Evolutionary conservation across 352 stramenopile species (phyloP).

Genomic region (Chrysophaeum taylorii): DNA sequence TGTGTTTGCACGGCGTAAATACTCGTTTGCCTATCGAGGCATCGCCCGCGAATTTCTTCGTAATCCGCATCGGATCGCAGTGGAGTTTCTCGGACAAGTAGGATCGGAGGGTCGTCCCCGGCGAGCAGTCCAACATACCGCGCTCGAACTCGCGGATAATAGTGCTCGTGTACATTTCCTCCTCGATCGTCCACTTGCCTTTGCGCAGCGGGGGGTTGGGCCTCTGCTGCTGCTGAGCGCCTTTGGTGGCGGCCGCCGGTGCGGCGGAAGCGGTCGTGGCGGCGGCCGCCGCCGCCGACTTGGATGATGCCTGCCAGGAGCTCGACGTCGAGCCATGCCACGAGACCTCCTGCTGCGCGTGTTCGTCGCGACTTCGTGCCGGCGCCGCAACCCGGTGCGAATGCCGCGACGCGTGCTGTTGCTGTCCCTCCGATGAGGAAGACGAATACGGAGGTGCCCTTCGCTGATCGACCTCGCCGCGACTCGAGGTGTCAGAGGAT

Average conservation of each 20-base stretch:
- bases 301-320: not conserved
- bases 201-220: conserved; percentile 35
- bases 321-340: not conserved
- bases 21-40: conserved; percentile 64
- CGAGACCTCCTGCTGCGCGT: not conserved
- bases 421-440: too few relatives aligned
- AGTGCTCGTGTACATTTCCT: conserved; percentile 61
- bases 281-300: not conserved
- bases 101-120: conserved; percentile 56
- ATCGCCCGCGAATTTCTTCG: conserved; percentile 73
- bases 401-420: too few relatives aligned
- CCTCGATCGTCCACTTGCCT: conserved; percentile 68
- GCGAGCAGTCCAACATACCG: conserved; percentile 51
- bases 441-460: too few relatives aligned
- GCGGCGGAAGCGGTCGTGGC: not conserved
- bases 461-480: too few relatives aligned
- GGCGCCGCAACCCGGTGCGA: too few relatives aligned
- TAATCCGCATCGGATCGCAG: conserved; percentile 76
- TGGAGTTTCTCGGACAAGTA: conserved; percentile 52
- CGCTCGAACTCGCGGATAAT: conserved; percentile 69
- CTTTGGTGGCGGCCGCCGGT: not conserved
- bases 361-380: not conserved
- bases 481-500: too few relatives aligned
- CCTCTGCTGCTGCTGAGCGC: too few relatives aligned
- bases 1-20: conserved; percentile 45